Evolutionary conservation across 2,329 filamentous ascomycete genomes (phyloP).

Genomic region (Neonectria magnoliae): DNA sequence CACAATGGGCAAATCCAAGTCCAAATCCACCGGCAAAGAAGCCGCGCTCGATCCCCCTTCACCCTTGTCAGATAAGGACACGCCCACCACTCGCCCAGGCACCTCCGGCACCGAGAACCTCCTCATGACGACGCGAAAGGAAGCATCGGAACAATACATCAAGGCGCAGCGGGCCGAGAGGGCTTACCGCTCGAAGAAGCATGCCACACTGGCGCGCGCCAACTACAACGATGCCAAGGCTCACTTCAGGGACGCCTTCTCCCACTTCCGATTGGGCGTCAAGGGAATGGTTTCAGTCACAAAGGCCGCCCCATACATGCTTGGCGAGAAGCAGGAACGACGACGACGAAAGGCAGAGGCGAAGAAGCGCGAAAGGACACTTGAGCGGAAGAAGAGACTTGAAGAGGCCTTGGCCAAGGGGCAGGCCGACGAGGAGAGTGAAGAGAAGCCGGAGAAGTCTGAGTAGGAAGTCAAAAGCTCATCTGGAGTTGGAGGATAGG

Average conservation of each 20-base stretch:
- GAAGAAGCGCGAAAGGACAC: slow-evolving; percentile 47
- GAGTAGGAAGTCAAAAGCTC: background rate
- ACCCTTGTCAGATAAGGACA: slow-evolving; percentile 6
- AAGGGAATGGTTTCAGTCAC: slow-evolving; percentile 47
- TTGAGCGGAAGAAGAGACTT: slow-evolving; percentile 44
- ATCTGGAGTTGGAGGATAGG: background rate
- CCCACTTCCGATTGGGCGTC: slow-evolving; percentile 50
- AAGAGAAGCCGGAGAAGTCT: slow-evolving; percentile 8
- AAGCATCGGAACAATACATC: slow-evolving; percentile 50
- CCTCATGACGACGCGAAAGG: slow-evolving; percentile 50
- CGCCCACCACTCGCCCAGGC: slow-evolving; percentile 45
- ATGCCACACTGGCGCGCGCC: slow-evolving; percentile 50
- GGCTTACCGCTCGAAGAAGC: slow-evolving; percentile 54
- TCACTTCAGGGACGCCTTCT: slow-evolving; percentile 50
- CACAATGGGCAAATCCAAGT: slow-evolving; percentile 19
- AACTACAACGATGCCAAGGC: slow-evolving; percentile 51
- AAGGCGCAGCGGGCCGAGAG: slow-evolving; percentile 54
- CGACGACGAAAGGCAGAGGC: slow-evolving; percentile 43
- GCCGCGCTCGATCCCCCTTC: background rate
- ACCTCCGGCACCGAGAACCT: slow-evolving; percentile 56
- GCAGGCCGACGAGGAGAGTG: slow-evolving; percentile 19
- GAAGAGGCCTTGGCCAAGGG: slow-evolving; percentile 37
- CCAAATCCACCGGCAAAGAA: slow-evolving; percentile 7
- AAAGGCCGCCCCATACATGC: slow-evolving; percentile 47
- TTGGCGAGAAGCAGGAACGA: slow-evolving; percentile 50